Evolutionary conservation across 306 rosid genomes (phyloP), one percentile per base, ranked within the genome.

Genomic region (Delonix regia): DNA sequence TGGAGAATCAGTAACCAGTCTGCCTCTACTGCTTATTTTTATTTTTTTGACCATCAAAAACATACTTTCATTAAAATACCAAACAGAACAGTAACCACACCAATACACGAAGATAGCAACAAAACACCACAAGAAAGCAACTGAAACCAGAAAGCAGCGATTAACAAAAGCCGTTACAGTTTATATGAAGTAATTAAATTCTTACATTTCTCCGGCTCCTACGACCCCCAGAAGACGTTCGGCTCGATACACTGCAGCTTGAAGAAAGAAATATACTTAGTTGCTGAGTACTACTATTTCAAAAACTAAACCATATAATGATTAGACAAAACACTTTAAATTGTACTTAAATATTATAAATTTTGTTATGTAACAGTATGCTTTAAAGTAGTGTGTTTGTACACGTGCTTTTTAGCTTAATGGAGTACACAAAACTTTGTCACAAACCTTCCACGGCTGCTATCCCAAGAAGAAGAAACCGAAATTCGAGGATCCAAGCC

Each of bases 161-260:
- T n/a, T n/a, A n/a, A n/a, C n/a, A n/a, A n/a, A n/a, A n/a, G 30
- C 22, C 24, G 14, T 69, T 18, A 38, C 55, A 25, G n/a, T 57
- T 21, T 5, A 62, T 41, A 28, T 27, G 21, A n/a, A 78, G 9
- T 8, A 9, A 55, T 34, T 61, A 80, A 60, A 49, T 21, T 51
- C 97, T 93, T 87, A 96, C 99, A 86, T 89, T 91, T 89, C 98
- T 90, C 76, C 96, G 72, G 85, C 93, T 91, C 76, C 96, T 89
- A 77, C 89, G 73, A 33, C 90, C 87, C 39, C 91, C 87, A 61
- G 86, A 78, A 74, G 94, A 94, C 65, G 51, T 83, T 83, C 97
- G 86, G 87, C 95, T 84, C 57, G 89, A 90, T 34, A 84, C 77
- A 83, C 99, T 87, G 84, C 66, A 89, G 28, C 33, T 30, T 18